These are phyloP conservation scores for Amphirosellinia nigrospora DNA, from an alignment of 495 filamentous ascomycete genomes.

Conservation along the genomic window DNA sequence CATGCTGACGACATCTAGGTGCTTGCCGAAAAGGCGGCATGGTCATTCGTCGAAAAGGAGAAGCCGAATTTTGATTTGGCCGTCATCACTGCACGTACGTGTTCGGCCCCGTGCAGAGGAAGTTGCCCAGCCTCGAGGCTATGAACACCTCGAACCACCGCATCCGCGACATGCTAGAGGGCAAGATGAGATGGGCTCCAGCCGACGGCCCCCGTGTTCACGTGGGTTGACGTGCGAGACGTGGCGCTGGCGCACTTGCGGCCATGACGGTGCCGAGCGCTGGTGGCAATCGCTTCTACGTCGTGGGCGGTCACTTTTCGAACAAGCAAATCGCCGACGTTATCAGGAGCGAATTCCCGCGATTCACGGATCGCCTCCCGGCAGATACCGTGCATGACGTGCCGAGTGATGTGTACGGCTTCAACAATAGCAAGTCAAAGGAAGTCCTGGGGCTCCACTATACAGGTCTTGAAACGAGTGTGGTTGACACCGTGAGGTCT, in stretches of 20 bases:
- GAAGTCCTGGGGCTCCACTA: slow-evolving; percentile 49
- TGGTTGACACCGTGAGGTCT: slow-evolving; percentile 48
- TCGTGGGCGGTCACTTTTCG: slow-evolving; percentile 49
- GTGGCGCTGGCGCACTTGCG: slow-evolving; percentile 51
- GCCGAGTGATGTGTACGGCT: slow-evolving; percentile 44
- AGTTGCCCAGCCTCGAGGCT: slow-evolving; percentile 32
- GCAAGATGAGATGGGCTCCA: slow-evolving; percentile 37
- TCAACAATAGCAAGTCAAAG: slow-evolving; percentile 44
- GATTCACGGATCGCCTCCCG: slow-evolving; percentile 38
- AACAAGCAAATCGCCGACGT: slow-evolving; percentile 48
- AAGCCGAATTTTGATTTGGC: slow-evolving; percentile 49
- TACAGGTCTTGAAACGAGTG: slow-evolving; percentile 42
- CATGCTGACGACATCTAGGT: slow-evolving; percentile 22
- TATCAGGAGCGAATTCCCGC: slow-evolving; percentile 33
- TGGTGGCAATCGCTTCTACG: slow-evolving; percentile 51
- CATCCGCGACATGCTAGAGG: slow-evolving; percentile 48
- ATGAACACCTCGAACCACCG: slow-evolving; percentile 58
- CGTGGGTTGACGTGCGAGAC: slow-evolving; percentile 51
- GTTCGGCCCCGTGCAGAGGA: slow-evolving; percentile 51
- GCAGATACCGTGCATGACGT: slow-evolving; percentile 43
- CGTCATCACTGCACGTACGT: slow-evolving; percentile 52
- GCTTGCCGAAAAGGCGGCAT: slow-evolving; percentile 52
- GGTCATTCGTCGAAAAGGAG: slow-evolving; percentile 45
- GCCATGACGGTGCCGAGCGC: slow-evolving; percentile 48
- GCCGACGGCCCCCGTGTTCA: slow-evolving; percentile 51